Base-by-base conservation (phyloP, 2,329 filamentous ascomycete species). In the Colletotrichum musicola region DNA sequence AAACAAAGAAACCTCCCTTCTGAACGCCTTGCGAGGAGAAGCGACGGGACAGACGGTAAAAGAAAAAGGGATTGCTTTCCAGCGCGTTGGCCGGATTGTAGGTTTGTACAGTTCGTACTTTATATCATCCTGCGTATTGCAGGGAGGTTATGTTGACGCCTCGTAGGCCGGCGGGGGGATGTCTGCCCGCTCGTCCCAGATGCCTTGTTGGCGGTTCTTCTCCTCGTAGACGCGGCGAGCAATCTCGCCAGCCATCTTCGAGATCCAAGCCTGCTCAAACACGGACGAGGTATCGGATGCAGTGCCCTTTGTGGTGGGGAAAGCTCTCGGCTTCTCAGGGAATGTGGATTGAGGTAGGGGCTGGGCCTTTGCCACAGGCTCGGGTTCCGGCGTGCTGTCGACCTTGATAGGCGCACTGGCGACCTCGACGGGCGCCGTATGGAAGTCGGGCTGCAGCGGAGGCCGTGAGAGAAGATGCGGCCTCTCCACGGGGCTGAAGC, bases 191-290 rank as follows among this genome's bases (percentile, higher is more conserved):
- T 89, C 86, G 49, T 85, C 82, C 85, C 85, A 88, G 59, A 85
- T 82, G 5, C 79, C 79, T 27, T 83, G 81, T 61, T 86, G 83
- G 42, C 84, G 82, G 62, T 85, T 83, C 81, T 97, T 96, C 81
- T 97, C 93, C 73, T 97, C 93, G 72, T 95, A 93, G 72, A 97
- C 94, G 64, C 93, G 92, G 58, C 90, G 86, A 42, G 94, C 94
- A 74, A 98, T 95, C 79, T 98, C 96, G 71, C 91, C 91, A 5
- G 95, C 95, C 89, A 99, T 96, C 83, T 97, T 96, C 83, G 92
- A 90, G 81, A 96, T 92, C 92, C 93, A 96, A 3, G 93, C 93
- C 78, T 94, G 91, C 77, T 94, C 92, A 27, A 93, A 83, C 30
- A 86, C 84, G 0, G 87, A 87, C 13, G 86, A 84, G 5, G 82